Conservation (phyloP, 176 grass and related monocot species). For the Oryza glumipatula region DNA sequence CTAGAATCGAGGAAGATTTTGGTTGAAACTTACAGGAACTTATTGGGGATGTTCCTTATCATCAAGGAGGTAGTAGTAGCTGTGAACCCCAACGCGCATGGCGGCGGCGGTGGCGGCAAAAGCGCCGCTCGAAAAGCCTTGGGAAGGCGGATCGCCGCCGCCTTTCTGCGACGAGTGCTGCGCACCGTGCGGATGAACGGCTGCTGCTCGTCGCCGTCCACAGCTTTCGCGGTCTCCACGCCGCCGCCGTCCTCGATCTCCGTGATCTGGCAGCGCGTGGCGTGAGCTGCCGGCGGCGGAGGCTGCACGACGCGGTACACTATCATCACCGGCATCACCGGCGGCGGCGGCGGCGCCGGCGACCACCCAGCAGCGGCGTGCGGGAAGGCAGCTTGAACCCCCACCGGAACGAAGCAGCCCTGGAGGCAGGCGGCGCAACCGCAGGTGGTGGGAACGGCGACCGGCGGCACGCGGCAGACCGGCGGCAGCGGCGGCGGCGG, state of each 20-base stretch:
- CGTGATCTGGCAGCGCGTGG: neutral
- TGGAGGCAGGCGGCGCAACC: too few species aligned
- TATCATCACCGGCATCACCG: neutral
- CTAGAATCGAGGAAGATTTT: neutral
- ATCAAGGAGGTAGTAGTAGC: constrained; percentile 39
- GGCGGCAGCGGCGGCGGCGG: neutral
- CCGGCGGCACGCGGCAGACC: neutral
- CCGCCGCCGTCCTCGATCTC: neutral
- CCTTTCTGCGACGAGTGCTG: neutral
- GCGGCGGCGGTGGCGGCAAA: neutral
- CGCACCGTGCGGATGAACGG: neutral
- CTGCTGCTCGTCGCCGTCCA: neutral
- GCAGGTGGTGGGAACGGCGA: too few species aligned
- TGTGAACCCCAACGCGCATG: neutral
- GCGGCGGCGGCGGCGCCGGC: neutral
- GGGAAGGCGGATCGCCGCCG: neutral
- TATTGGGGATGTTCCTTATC: constrained; percentile 63
- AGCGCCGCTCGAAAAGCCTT: neutral
- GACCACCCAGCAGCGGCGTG: neutral
- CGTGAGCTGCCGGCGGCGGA: neutral
- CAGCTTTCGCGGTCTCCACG: neutral
- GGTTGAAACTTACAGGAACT: constrained; percentile 34
- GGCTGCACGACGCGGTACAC: neutral
- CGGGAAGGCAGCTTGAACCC: neutral
- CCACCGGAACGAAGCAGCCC: neutral